Evolutionary conservation across 768 basidiomycete genomes (phyloP).

Genomic region (Hericium coralloides): DNA sequence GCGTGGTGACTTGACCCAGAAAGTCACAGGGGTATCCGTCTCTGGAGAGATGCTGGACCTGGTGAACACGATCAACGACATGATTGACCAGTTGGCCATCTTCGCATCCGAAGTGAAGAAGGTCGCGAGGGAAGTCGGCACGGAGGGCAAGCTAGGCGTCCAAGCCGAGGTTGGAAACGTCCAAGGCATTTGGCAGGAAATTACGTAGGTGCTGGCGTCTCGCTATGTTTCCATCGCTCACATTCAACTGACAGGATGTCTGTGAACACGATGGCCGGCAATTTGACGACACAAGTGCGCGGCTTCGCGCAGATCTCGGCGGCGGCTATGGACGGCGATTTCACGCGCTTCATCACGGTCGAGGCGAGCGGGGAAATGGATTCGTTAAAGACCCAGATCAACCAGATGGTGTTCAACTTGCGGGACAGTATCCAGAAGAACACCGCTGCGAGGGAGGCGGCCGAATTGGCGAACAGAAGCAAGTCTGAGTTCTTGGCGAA

Average conservation of each 20-base stretch:
- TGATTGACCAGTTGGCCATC: conserved; percentile 60
- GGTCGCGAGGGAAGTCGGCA: conserved; percentile 95
- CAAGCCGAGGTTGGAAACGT: conserved; percentile 96
- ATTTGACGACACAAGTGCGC: conserved; percentile 95
- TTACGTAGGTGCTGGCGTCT: conserved; percentile 57
- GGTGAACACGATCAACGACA: conserved; percentile 95
- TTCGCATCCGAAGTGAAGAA: conserved; percentile 84
- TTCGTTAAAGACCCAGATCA: conserved; percentile 97
- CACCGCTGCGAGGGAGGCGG: conserved; percentile 92
- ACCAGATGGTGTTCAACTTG: conserved; percentile 98
- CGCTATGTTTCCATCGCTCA: not conserved
- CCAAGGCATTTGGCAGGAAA: conserved; percentile 98
- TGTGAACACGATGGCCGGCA: conserved; percentile 96
- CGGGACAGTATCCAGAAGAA: conserved; percentile 98
- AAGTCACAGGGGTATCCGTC: conserved; percentile 87
- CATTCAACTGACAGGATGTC: conserved; percentile 49
- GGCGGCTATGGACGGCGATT: conserved; percentile 97
- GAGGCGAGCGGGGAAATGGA: conserved; percentile 99
- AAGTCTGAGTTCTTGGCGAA: conserved; percentile 99
- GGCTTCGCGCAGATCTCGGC: conserved; percentile 99
- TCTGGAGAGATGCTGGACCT: conserved; percentile 94
- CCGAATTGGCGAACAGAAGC: conserved; percentile 93
- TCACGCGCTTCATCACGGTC: conserved; percentile 98
- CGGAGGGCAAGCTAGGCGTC: conserved; percentile 96
- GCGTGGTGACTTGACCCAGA: conserved; percentile 85